Percentiles rank a stretch among this genome's conserved stretches.
phyloP scores from a whole-genome alignment of 176 grass and related monocot species.

The Musa acuminata region DNA sequence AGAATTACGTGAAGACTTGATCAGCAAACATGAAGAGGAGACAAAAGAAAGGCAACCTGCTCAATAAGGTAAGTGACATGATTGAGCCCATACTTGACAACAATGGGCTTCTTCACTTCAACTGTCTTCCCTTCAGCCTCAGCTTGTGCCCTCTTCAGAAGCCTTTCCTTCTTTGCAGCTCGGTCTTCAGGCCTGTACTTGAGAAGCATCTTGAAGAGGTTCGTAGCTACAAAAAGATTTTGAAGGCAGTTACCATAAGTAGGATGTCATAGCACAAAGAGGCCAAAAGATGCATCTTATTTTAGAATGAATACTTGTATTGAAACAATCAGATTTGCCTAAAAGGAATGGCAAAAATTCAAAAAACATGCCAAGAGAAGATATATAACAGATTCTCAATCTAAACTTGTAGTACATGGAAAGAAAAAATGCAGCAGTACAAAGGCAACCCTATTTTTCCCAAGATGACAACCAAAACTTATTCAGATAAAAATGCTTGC shows the following conservation, averaged over 20 bases:
- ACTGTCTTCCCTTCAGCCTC: conserved; percentile 48
- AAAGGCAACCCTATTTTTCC: too few species aligned
- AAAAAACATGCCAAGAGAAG: too few species aligned
- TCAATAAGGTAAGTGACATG: conserved; percentile 76
- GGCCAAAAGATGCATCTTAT: not conserved
- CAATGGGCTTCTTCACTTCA: conserved; percentile 62
- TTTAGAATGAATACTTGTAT: not conserved
- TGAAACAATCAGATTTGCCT: too few species aligned
- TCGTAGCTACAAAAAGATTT: conserved; percentile 33
- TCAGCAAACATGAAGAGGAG: not conserved
- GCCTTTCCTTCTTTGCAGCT: conserved; percentile 4
- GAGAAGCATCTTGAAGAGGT: conserved; percentile 62
- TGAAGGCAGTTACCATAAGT: too few species aligned
- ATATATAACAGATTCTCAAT: too few species aligned
- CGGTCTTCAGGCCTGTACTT: conserved; percentile 67
- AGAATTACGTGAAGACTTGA: too few species aligned
- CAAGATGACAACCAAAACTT: too few species aligned
- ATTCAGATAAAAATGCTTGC: too few species aligned
- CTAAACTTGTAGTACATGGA: too few species aligned
- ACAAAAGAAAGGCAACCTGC: conserved; percentile 26
- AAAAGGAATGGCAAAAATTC: too few species aligned
- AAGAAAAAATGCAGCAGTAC: too few species aligned
- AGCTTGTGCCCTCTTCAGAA: conserved; percentile 62
- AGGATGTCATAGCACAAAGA: too few species aligned
- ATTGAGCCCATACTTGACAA: conserved; percentile 75